Conservation (phyloP, 148 eudicot genomes). For the Spergularia bocconei region DNA sequence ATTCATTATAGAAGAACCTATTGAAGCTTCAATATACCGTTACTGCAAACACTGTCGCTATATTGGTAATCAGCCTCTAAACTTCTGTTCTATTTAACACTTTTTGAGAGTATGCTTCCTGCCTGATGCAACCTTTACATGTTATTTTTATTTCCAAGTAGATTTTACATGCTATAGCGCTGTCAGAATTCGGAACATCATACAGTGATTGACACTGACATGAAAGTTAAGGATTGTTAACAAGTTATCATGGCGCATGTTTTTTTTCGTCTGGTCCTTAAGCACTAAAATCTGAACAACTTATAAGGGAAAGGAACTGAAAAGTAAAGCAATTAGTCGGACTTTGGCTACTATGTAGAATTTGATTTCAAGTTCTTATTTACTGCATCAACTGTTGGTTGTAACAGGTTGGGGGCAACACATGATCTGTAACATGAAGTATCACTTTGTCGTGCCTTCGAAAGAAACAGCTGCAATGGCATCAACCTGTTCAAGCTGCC, state of each 20-base stretch:
- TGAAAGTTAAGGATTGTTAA: too few species aligned
- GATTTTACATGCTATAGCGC: too few species aligned
- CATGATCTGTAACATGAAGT: conserved; percentile 89
- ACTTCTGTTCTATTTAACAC: not conserved
- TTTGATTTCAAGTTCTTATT: not conserved
- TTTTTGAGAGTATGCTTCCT: too few species aligned
- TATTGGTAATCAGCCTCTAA: conserved; percentile 44
- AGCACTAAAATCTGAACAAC: too few species aligned
- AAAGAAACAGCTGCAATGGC: conserved; percentile 58
- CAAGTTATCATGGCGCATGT: too few species aligned
- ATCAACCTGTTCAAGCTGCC: conserved; percentile 51
- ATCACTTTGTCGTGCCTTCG: conserved; percentile 85
- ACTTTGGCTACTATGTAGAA: too few species aligned
- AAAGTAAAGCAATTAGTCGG: too few species aligned
- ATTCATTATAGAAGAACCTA: conserved; percentile 69
- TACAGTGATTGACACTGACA: too few species aligned
- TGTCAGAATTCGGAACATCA: too few species aligned
- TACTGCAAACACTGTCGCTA: conserved; percentile 79
- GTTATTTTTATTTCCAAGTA: not conserved
- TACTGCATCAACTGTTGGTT: not conserved
- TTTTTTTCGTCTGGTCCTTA: too few species aligned
- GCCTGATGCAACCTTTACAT: too few species aligned
- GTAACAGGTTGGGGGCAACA: conserved; percentile 97
- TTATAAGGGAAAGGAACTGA: too few species aligned
- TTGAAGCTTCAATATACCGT: conserved; percentile 52